Evolutionary conservation across 2,329 filamentous ascomycete species (phyloP).

Genomic region (Rasamsonia emersonii): DNA sequence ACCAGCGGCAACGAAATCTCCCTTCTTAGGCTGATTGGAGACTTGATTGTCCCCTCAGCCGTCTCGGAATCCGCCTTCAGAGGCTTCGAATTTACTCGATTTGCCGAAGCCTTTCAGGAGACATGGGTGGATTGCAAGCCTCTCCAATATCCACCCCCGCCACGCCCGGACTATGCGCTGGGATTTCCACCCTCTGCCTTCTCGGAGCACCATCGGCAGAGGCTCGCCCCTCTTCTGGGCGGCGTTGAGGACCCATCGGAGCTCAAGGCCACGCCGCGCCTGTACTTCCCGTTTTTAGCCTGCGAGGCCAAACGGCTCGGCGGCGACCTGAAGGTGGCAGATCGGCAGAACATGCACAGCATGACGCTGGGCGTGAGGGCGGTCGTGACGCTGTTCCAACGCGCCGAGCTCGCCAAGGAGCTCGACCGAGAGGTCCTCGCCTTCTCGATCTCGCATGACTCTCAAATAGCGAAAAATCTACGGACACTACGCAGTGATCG

Average conservation of each 20-base stretch:
- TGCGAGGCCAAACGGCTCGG: conserved; percentile 41
- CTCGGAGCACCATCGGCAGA: conserved; percentile 34
- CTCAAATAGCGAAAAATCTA: conserved; percentile 29
- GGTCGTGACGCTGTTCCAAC: conserved; percentile 26
- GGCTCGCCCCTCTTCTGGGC: conserved; percentile 29
- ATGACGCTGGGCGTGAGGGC: conserved; percentile 27
- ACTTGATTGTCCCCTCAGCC: conserved; percentile 29
- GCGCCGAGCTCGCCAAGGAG: conserved; percentile 22
- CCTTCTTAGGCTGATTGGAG: too few species aligned
- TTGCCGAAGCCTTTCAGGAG: conserved; percentile 15
- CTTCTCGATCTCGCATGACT: conserved; percentile 37
- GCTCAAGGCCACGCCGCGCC: conserved; percentile 39
- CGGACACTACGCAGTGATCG: conserved; percentile 33
- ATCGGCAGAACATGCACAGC: conserved; percentile 21
- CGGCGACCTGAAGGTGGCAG: conserved; percentile 21
- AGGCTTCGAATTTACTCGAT: neutral
- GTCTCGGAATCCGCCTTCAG: conserved; percentile 13
- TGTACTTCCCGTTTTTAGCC: conserved; percentile 44
- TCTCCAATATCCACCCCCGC: conserved; percentile 19
- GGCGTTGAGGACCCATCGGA: conserved; percentile 25
- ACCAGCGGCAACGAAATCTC: conserved; percentile 24
- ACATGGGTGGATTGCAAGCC: conserved; percentile 22
- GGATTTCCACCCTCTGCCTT: conserved; percentile 32
- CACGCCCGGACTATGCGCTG: conserved; percentile 27
- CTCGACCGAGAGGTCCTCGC: conserved; percentile 35